Conservation (phyloP, 2,329 filamentous ascomycete genomes). For the Alternaria alternata region DNA sequence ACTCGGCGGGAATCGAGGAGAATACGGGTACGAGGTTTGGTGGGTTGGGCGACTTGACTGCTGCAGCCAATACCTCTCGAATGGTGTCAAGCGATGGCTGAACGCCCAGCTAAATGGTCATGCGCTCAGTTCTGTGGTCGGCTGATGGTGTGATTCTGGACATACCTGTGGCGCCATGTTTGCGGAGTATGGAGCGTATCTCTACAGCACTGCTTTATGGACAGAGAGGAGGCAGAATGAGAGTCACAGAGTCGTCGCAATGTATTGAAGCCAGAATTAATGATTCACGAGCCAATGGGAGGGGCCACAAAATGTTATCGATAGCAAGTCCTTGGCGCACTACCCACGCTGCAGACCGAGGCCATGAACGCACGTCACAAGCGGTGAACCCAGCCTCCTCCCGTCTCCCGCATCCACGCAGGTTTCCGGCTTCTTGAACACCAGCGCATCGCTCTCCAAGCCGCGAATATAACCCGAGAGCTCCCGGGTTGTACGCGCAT, state of each 20-base stretch:
- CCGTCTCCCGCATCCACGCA: neutral
- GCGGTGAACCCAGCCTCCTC: conserved; percentile 8
- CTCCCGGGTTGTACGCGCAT: neutral
- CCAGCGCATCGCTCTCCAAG: conserved; percentile 3
- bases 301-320: conserved; percentile 14
- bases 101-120: conserved; percentile 54
- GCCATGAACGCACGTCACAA: conserved; percentile 13
- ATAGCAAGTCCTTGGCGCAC: conserved; percentile 3
- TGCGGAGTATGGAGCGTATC: conserved; percentile 1
- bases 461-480: neutral
- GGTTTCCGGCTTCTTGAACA: conserved; percentile 3
- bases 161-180: conserved; percentile 41
- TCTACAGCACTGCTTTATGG: neutral
- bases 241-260: conserved; percentile 13
- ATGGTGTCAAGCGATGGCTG: conserved; percentile 70
- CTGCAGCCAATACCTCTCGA: conserved; percentile 62
- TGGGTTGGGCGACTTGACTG: conserved; percentile 61
- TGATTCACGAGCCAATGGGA: conserved; percentile 26
- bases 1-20: conserved; percentile 86
- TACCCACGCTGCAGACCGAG: conserved; percentile 4
- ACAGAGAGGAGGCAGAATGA: neutral
- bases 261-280: conserved; percentile 24
- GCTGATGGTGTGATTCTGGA: conserved; percentile 10
- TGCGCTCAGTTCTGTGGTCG: conserved; percentile 38
- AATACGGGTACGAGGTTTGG: conserved; percentile 85